Evolutionary conservation across 2,329 filamentous ascomycete genomes (phyloP), one percentile per base, ranked within the genome.

Genomic region (Cercospora sp.): DNA sequence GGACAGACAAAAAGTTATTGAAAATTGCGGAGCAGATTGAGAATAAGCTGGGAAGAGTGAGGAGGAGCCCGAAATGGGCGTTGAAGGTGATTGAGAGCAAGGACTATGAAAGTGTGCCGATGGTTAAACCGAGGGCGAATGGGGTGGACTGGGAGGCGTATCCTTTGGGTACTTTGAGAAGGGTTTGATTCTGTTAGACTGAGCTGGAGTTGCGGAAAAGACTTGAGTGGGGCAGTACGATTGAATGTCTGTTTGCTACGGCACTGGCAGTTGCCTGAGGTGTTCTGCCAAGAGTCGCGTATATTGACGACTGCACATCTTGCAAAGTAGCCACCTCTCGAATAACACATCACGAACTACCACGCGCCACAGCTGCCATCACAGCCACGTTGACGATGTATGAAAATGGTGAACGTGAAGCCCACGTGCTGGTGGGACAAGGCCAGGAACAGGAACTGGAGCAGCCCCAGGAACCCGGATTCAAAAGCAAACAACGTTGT

Each of bases 1-100:
- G 85, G 82, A 81, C 77, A 2, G 89, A 90, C 72, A 79, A 79
- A 45, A 82, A 81, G 71, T 75, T 89, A 68, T 74, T 89, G 58
- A 80, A 81, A 53, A 82, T 89, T 36, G 87, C 85, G n/a, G 83
- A 80, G 66, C 76, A 79, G 57, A 79, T 88, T 28, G 84, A 86
- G 72, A 75, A 78, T 55, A 48, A 20, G 59, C 71, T 86, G 57
- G 76, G 80, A 23, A 80, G 82, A 67, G 77, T 83, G 23, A 82
- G 86, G 68, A 82, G 73, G 71, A 76, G 80, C 67, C 87, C 87
- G 13, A 62, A 65, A 3, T 85, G 83, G 79, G 82, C 83, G 23
- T 79, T 76, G 68, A 69, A 77, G 62, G 74, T 69, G 0, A 79
- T 85, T 12, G 79, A 81, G 68, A 75, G 75, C 3, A 77, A 71